Base-by-base conservation (phyloP, 179 eudicot genomes). In the Carnegiea gigantea region DNA sequence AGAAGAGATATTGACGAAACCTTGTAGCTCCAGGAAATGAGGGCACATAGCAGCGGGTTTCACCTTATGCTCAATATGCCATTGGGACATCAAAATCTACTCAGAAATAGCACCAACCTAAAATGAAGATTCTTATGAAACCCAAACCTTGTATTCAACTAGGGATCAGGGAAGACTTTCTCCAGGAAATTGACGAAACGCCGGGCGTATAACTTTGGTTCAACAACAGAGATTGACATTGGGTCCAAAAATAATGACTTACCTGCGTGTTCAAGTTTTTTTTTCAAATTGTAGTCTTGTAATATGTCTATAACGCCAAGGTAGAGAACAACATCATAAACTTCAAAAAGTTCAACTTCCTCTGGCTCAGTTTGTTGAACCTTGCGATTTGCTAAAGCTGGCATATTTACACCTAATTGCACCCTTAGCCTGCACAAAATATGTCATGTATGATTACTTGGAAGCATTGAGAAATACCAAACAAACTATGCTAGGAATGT, bases 391-490 rank as follows among this genome's bases (percentile, higher is more conserved):
- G 98, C 98, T 80, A 86, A 86, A 40, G 99, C 97, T 51, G 99
- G 99, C 99, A 96, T 96, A 89, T 96, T 92, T 53, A 94, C 99
- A 48, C 99, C 99, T 73, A 96, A 59, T 77, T 96, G 99, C 85
- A 95, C 98, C 79, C 97, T 88, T 77, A 95, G 86, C 90, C 99
- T 95, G 90, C 80, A 76, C 65, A 78, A 40, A 17, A 73, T 51
- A 46, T 28, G 9, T 46, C 18, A 51, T 23, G 24, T 79, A 67
- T 12, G 18, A 82, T 75, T 76, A 53, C 59, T 18, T 54, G 68
- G 7, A 67, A 48, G 24, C n/a, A 20, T 21, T 12, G 68, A 36
- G 12, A 59, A 28, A 28, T 21, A 20, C 20, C 59, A 28, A 57
- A 18, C 44, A 40, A 5, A 40, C 44, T 57, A 57, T 5, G 6